These are phyloP conservation scores for Glomus cerebriforme DNA, from an alignment of 192 early-diverging fungal species.

Conservation along the genomic window DNA sequence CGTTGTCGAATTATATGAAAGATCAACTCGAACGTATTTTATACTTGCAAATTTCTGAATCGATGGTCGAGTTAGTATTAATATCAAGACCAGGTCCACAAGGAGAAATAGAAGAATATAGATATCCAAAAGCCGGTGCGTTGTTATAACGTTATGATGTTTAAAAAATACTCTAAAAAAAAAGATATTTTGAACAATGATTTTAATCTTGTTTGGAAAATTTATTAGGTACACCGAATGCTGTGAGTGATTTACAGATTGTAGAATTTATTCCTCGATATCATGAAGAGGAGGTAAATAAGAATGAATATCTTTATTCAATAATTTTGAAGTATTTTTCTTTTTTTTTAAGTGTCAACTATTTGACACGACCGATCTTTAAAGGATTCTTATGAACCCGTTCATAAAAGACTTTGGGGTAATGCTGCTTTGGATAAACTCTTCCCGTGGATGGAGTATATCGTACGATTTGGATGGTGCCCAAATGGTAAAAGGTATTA, in stretches of 20 bases:
- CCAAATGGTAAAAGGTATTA: constrained; percentile 54
- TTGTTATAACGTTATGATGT: neutral
- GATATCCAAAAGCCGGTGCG: constrained; percentile 58
- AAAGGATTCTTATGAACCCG: constrained; percentile 39
- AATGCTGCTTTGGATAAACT: constrained; percentile 39
- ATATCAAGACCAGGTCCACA: constrained; percentile 47
- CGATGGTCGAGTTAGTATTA: constrained; percentile 54
- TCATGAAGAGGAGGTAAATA: constrained; percentile 32
- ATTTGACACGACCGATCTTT: constrained; percentile 20
- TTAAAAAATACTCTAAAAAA: neutral
- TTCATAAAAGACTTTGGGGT: constrained; percentile 52
- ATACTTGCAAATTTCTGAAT: constrained; percentile 60
- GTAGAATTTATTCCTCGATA: constrained; percentile 52
- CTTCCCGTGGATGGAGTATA: constrained; percentile 73
- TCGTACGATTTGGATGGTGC: constrained; percentile 64
- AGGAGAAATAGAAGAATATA: constrained; percentile 49
- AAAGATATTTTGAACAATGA: neutral
- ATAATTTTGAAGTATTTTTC: neutral
- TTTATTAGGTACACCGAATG: constrained; percentile 55
- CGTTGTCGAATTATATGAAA: neutral
- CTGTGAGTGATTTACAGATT: constrained; percentile 51
- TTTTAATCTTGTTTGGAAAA: neutral
- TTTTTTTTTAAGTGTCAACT: neutral
- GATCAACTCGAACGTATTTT: constrained; percentile 50
- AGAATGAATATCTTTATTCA: neutral